phyloP scores from a whole-genome alignment of 257 asterid genomes.

The Thymus quinquecostatus region DNA sequence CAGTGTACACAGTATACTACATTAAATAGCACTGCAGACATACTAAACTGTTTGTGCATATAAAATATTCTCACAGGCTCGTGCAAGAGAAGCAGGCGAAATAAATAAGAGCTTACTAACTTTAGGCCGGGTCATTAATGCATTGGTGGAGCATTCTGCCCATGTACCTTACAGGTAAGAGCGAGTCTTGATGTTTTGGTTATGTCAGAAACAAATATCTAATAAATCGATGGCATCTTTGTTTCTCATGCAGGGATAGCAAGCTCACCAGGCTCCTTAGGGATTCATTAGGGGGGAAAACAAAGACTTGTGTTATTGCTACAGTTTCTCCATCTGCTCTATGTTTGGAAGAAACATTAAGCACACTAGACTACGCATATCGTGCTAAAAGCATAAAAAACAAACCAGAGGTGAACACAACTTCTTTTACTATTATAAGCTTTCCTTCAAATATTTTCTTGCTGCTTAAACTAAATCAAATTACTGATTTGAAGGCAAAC shows the following conservation, averaged over 20 bases:
- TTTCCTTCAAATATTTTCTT: background rate
- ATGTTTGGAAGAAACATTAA: constrained; percentile 78
- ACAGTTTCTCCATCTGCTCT: constrained; percentile 79
- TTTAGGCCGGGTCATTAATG: constrained; percentile 81
- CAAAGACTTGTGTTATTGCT: constrained; percentile 86
- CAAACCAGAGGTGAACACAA: constrained; percentile 69
- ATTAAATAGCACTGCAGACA: background rate
- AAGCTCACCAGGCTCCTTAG: constrained; percentile 83
- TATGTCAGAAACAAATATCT: constrained; percentile 10
- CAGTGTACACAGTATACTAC: background rate
- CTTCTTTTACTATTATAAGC: constrained; percentile 18
- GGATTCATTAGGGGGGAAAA: constrained; percentile 89
- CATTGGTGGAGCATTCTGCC: constrained; percentile 81
- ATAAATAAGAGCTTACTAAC: constrained; percentile 88
- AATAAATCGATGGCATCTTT: constrained; percentile 27
- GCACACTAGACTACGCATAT: constrained; percentile 82
- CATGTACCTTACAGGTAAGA: constrained; percentile 86
- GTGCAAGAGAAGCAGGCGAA: constrained; percentile 96
- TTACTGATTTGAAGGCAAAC: constrained; percentile 62
- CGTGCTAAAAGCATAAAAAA: constrained; percentile 89
- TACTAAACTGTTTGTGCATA: constrained; percentile 1
- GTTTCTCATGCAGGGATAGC: constrained; percentile 64
- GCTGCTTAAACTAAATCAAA: constrained; percentile 36
- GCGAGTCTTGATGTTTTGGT: constrained; percentile 11
- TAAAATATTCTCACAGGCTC: constrained; percentile 50